Conservation (phyloP, 345 rosid species). For the Toxicodendron radicans region DNA sequence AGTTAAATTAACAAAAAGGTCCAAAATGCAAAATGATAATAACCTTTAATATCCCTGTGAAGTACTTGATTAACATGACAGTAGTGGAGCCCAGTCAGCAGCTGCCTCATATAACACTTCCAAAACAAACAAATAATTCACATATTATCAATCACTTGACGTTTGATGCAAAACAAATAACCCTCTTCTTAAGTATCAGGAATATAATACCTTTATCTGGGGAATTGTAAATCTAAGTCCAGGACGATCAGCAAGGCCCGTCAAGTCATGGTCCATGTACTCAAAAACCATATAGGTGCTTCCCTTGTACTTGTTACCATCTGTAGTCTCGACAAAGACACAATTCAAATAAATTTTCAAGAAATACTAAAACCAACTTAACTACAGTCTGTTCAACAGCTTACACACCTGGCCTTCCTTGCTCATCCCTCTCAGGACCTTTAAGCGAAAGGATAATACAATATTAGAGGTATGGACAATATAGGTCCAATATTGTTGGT, state of each 20-base stretch:
- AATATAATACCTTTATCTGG: slow-evolving; percentile 75
- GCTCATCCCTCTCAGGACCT: slow-evolving; percentile 94
- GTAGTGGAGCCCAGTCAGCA: slow-evolving; percentile 93
- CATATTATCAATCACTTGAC: background rate
- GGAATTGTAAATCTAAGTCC: slow-evolving; percentile 91
- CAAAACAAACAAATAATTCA: background rate
- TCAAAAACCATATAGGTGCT: slow-evolving; percentile 99
- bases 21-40: background rate
- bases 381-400: background rate
- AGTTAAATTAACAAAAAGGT: background rate
- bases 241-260: slow-evolving; percentile 95
- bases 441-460: slow-evolving; percentile 3
- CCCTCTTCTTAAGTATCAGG: background rate
- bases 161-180: background rate
- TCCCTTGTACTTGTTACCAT: slow-evolving; percentile 89
- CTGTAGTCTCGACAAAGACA: slow-evolving; percentile 36
- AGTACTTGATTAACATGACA: slow-evolving; percentile 96
- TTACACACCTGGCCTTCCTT: slow-evolving; percentile 81
- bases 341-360: slow-evolving; percentile 9
- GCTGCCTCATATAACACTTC: slow-evolving; percentile 97
- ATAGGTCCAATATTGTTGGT: background rate
- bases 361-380: background rate
- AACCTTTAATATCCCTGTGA: slow-evolving; percentile 98
- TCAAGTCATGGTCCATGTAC: slow-evolving; percentile 98
- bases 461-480: background rate